Evolutionary conservation across 164 flowering plant genomes (phyloP).

Genomic region (Stephania japonica): DNA sequence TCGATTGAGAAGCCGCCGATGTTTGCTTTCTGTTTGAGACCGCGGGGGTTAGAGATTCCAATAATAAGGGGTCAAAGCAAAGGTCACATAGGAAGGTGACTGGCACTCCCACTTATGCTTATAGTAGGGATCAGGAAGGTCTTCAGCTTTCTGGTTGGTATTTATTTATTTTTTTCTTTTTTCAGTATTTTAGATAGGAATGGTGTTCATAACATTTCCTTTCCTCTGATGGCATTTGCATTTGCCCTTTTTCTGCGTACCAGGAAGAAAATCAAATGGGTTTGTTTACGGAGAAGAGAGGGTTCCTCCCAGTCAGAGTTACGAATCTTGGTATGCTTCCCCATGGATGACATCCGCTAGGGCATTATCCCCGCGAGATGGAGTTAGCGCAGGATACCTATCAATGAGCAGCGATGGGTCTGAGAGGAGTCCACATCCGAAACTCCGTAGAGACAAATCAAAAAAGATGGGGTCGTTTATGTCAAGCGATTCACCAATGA

Average conservation of each 20-base stretch:
- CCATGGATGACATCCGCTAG: conserved; percentile 38
- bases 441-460: conserved; percentile 39
- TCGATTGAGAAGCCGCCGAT: conserved; percentile 69
- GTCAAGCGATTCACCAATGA: conserved; percentile 26
- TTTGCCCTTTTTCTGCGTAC: conserved; percentile 8
- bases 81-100: conserved; percentile 67
- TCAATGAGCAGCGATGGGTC: conserved; percentile 41
- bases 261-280: conserved; percentile 72
- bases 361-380: conserved; percentile 52
- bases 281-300: conserved; percentile 51
- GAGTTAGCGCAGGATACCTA: conserved; percentile 29
- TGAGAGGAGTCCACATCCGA: conserved; percentile 42
- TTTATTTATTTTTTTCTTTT: not conserved
- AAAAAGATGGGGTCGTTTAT: conserved; percentile 38
- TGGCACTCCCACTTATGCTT: conserved; percentile 36
- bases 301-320: conserved; percentile 25
- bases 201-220: not conserved
- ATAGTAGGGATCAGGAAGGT: conserved; percentile 52
- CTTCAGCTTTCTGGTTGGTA: conserved; percentile 61
- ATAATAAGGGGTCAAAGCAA: conserved; percentile 73
- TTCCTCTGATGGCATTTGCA: not conserved
- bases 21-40: conserved; percentile 94
- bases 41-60: conserved; percentile 88
- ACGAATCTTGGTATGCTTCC: conserved; percentile 52
- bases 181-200: not conserved